Percentiles rank a stretch among this genome's conserved stretches.
Evolutionary conservation across 2,329 filamentous ascomycete species (phyloP).

Genomic region (Dothideomycetidae sp.): DNA sequence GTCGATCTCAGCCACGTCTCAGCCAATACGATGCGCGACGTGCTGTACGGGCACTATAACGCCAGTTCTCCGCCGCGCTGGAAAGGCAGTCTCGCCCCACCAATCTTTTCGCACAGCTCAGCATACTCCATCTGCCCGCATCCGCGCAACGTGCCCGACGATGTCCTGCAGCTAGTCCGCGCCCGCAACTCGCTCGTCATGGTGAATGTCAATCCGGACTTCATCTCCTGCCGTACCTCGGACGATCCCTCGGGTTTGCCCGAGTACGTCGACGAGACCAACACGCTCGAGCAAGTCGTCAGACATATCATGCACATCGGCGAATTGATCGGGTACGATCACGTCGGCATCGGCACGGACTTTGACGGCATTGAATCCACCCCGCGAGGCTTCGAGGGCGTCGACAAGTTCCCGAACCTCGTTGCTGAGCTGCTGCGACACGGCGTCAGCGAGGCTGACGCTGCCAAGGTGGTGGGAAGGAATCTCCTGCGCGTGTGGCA

Average conservation of each 20-base stretch:
- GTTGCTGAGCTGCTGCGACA: slow-evolving; percentile 59
- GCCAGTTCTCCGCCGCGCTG: slow-evolving; percentile 42
- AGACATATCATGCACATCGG: slow-evolving; percentile 75
- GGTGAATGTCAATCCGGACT: slow-evolving; percentile 77
- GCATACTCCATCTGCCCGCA: slow-evolving; percentile 71
- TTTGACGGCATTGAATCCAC: slow-evolving; percentile 63
- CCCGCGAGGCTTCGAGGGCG: slow-evolving; percentile 67
- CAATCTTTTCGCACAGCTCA: slow-evolving; percentile 83
- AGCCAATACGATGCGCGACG: slow-evolving; percentile 71
- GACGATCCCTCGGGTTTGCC: slow-evolving; percentile 51
- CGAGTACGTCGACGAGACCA: slow-evolving; percentile 49
- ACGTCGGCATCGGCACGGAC: slow-evolving; percentile 80
- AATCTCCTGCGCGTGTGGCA: slow-evolving; percentile 78
- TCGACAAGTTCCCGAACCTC: slow-evolving; percentile 66
- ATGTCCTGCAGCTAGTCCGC: slow-evolving; percentile 65
- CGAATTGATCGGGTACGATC: slow-evolving; percentile 65
- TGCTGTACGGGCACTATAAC: slow-evolving; percentile 33
- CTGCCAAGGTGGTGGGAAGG: slow-evolving; percentile 58
- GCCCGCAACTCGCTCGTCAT: slow-evolving; percentile 64
- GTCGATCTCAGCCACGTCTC: slow-evolving; percentile 73
- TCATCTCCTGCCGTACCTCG: slow-evolving; percentile 53
- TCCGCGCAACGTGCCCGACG: slow-evolving; percentile 78
- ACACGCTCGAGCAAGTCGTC: slow-evolving; percentile 63
- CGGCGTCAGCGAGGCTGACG: slow-evolving; percentile 62
- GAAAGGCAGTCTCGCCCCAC: slow-evolving; percentile 61